Base-by-base conservation (phyloP, 345 rosid genomes). In the Trapa bicornis region DNA sequence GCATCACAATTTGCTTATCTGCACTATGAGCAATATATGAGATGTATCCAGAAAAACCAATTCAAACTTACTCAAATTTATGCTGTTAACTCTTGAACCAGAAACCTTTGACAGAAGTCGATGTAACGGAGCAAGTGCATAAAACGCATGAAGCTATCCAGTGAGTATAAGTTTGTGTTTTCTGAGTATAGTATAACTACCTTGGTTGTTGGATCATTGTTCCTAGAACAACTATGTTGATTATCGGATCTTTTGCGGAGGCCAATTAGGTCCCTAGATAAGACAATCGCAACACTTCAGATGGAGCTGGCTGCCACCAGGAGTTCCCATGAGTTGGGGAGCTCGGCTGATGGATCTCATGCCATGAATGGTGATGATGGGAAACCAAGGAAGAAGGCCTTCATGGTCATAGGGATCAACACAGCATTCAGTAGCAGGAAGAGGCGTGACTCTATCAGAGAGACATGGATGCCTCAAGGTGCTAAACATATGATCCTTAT, bases 401-500 rank as follows among this genome's bases (percentile, higher is more conserved):
- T 89, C 72, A 80, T 86, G 87, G 99, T 95, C 61, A 91, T 95
- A 71, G 99, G 97, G 70, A 83, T 94, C 47, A 94, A 94, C 45
- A 91, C 99, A 3, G 97, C 96, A 64, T 94, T 94, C 79, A 94
- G 99, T 68, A 89, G 97, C 78, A 83, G 99, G 75, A 95, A 76
- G 85, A 85, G 99, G 68, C 99, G 96, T 65, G 99, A 95, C 80
- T 91, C 97, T 13, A 82, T 95, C 47, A 77, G 99, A 76, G 96
- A 78, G 78, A 95, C 97, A 22, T 95, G 99, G 99, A 91, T 95
- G 99, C 99, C 99, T 74, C 99, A 79, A 82, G 99, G 97, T 94
- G 62, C 63, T 16, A 6, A 11, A 65, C 0, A 42, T 42, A 22
- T 33, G 17, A 47, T 14, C 67, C 67, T 65, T 65, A 16, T 43